Evolutionary conservation across 768 basidiomycete species (phyloP).

Genomic region (Pisolithus marmoratus): DNA sequence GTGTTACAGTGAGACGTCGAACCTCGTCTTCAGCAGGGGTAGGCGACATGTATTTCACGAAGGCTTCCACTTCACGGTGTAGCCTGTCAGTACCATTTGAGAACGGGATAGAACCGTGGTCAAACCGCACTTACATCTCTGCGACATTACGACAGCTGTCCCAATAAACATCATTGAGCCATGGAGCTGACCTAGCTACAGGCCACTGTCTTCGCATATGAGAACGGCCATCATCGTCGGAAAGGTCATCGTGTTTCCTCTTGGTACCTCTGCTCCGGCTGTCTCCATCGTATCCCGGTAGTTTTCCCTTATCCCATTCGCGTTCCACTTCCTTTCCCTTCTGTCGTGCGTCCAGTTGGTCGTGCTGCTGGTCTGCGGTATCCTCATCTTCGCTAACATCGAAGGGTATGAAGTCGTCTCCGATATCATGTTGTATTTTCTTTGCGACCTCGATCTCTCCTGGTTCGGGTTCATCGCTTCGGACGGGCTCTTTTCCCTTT

Average conservation of each 20-base stretch:
- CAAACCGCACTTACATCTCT: slow-evolving; percentile 60
- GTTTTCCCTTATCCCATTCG: slow-evolving; percentile 38
- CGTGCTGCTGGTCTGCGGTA: slow-evolving; percentile 5
- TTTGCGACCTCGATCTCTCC: slow-evolving; percentile 9
- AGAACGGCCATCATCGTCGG: slow-evolving; percentile 36
- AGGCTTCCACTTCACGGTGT: slow-evolving; percentile 81
- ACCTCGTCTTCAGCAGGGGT: slow-evolving; percentile 81
- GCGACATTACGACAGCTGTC: slow-evolving; percentile 70
- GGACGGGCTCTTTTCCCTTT: slow-evolving; percentile 15
- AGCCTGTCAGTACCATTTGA: slow-evolving; percentile 45
- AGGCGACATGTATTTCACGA: slow-evolving; percentile 83
- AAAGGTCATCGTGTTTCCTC: slow-evolving; percentile 40
- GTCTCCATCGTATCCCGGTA: slow-evolving; percentile 15
- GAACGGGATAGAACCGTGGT: slow-evolving; percentile 3
- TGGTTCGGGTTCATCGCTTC: slow-evolving; percentile 3
- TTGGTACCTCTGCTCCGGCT: slow-evolving; percentile 29
- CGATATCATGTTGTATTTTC: slow-evolving; percentile 13
- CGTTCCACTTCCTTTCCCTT: slow-evolving; percentile 24
- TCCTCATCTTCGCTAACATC: slow-evolving; percentile 12
- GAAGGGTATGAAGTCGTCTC: slow-evolving; percentile 30
- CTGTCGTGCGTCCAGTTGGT: slow-evolving; percentile 13
- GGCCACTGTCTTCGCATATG: slow-evolving; percentile 47
- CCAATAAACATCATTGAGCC: slow-evolving; percentile 70
- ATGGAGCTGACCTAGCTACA: slow-evolving; percentile 53
- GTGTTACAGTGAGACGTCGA: slow-evolving; percentile 62